A percentile compares a stretch with the other conserved stretches of the same genome.
phyloP scores from a whole-genome alignment of 768 basidiomycete genomes.

The Panellus pusillus region DNA sequence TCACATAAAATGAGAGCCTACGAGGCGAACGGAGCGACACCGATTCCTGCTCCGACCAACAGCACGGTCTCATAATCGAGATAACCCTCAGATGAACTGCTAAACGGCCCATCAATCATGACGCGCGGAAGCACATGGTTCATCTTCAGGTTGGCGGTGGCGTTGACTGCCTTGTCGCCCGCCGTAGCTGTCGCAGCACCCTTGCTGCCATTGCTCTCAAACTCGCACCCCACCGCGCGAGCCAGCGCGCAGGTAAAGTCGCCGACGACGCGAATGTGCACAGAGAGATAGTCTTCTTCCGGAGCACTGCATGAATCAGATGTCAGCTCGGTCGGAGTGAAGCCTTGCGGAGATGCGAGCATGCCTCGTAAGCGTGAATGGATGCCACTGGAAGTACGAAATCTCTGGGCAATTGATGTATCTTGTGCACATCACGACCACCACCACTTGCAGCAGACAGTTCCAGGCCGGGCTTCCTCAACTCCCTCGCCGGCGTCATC shows the following conservation, averaged over 20 bases:
- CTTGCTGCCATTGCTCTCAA: constrained; percentile 41
- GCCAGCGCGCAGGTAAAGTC: constrained; percentile 88
- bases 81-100: constrained; percentile 89
- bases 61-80: constrained; percentile 86
- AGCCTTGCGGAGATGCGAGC: not conserved
- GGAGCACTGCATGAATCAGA: constrained; percentile 59
- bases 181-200: constrained; percentile 34
- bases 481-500: constrained; percentile 56
- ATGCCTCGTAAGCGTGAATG: constrained; percentile 89
- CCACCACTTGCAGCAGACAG: no score
- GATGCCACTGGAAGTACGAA: no score
- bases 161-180: constrained; percentile 64
- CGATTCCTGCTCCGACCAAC: no score
- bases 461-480: constrained; percentile 57
- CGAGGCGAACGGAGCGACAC: constrained; percentile 97
- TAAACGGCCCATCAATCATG: constrained; percentile 97
- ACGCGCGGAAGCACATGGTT: constrained; percentile 72
- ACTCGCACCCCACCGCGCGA: constrained; percentile 81
- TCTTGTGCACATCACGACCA: no score
- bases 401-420: constrained; percentile 90
- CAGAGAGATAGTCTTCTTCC: constrained; percentile 92
- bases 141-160: constrained; percentile 55
- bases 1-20: constrained; percentile 43
- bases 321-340: not conserved
- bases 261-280: constrained; percentile 91